Evolutionary conservation across 129 eudicot genomes (phyloP).

Genomic region (Centaurea solstitialis): DNA sequence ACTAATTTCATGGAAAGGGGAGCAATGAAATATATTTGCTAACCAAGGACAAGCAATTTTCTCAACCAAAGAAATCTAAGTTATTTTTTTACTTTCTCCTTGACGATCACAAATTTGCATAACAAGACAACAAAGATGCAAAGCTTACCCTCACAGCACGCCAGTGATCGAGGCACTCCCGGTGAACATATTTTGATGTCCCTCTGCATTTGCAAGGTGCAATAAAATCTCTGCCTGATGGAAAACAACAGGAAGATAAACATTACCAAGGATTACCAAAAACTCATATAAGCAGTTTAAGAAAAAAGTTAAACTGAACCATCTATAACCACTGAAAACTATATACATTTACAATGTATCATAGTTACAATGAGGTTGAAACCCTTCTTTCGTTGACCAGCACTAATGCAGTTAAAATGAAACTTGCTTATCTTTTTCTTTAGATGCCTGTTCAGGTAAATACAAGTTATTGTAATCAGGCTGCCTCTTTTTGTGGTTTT

Average conservation of each 20-base stretch:
- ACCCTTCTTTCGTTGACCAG: not conserved
- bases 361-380: not conserved
- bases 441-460: not conserved
- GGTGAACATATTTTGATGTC: slow-evolving; percentile 90
- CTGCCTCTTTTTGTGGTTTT: not conserved
- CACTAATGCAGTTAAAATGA: not conserved
- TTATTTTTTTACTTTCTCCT: not conserved
- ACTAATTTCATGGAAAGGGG: not conserved
- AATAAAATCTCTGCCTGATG: slow-evolving; percentile 93
- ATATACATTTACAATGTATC: slow-evolving; percentile 9
- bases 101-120: not conserved
- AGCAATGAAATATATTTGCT: not conserved
- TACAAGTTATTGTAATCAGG: not conserved
- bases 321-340: not conserved
- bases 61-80: not conserved
- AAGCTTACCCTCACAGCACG: slow-evolving; percentile 85
- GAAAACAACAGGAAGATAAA: not conserved
- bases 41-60: not conserved
- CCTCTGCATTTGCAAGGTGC: slow-evolving; percentile 99
- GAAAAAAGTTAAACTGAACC: not conserved
- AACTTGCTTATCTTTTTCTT: not conserved
- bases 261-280: not conserved
- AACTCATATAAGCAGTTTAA: slow-evolving; percentile 10
- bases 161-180: slow-evolving; percentile 98
- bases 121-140: slow-evolving; percentile 5